Base-by-base conservation (phyloP, 2,329 filamentous ascomycete genomes). In the Colletotrichum navitas region DNA sequence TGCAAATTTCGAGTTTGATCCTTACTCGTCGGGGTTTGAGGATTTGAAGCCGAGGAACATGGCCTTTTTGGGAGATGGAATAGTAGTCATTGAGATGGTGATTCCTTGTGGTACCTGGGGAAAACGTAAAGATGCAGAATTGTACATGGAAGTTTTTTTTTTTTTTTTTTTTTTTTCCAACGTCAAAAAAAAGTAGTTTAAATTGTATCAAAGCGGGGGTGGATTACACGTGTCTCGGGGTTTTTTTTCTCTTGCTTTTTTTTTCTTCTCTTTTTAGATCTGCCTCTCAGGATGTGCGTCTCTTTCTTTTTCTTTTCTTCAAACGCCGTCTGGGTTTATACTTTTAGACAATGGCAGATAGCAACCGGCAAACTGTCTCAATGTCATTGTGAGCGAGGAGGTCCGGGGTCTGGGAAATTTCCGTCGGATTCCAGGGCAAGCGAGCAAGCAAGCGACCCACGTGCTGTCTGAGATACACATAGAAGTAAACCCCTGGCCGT, bases 401-500 rank as follows among this genome's bases (percentile, higher is more conserved):
- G 36, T 11, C 34, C 32, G 32, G 39, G 36, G 29, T 34, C 54
- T 66, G 64, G 64, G 36, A 68, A 68, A 14, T 63, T 58, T 64
- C 61, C 16, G 51, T 43, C 43, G 21, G 24, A 64, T 52, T 68
- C 61, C 61, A 52, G 39, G 32, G 24, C 39, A 24, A 58, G 61
- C 52, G 65, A 55, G 61, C 51, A 21, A 18, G 41, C 16, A 43
- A 43, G 16, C 41, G 21, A 41, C 61, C 51, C 45, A 58, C 43
- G 59, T 62, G 59, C 60, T 65, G 43, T 68, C 24, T 59, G 41
- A 65, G 52, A 65, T 65, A 52, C 29, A 64, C 52, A 34, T 52
- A 52, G 39, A 64, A 59, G 34, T 52, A 43, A 68, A 65, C 60
- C 51, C 43, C 43, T 45, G 21, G 43, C 43, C 10, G 43, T 21